Base-by-base conservation (phyloP, 176 grass and related monocot species). In the Eragrostis nindensis region DNA sequence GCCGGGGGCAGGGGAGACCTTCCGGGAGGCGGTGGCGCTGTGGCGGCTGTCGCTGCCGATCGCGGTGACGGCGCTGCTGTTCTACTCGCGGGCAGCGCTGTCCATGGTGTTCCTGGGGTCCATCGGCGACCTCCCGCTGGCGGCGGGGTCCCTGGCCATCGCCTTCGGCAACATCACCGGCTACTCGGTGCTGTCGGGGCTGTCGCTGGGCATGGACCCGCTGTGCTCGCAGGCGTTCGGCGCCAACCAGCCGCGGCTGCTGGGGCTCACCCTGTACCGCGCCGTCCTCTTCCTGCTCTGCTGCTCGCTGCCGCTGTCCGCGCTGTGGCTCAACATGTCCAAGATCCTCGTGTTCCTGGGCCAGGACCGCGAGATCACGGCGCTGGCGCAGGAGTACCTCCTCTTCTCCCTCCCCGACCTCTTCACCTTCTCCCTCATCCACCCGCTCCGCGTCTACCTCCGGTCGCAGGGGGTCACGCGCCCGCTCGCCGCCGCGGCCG, bases 141-240 rank as follows among this genome's bases (percentile, higher is more conserved):
- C 96, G 0, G 96, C 92, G 4, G 96, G 96, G 18, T 93, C 96
- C 50, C 89, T 99, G 11, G 92, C 96, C 73, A 63, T 99, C 46
- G 92, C 90, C 62, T 99, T 93, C 49, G 92, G 90, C 65, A 99
- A 99, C 89, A 99, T 99, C 87, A 90, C 92, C 27, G 96, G 96
- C 9, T 95, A 99, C 86, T 99, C 96, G 0, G 92, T 99, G 46
- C 89, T 99, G 38, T 93, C 88, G 1, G 96, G 96, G 0, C 79
- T 99, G 8, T 99, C 96, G 5, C 92, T 99, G 30, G 96, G 96
- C 61, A 99, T 99, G 92, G 96, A 99, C 44, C 92, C 96, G 9
- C 96, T 99, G 39, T 99, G 96, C 78, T 93, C 96, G 0, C 96
- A 99, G 77, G 82, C 96, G 56, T 95, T 99, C 61, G 96, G 96